Conservation (phyloP, 306 rosid genomes). For the Fagus crenata region DNA sequence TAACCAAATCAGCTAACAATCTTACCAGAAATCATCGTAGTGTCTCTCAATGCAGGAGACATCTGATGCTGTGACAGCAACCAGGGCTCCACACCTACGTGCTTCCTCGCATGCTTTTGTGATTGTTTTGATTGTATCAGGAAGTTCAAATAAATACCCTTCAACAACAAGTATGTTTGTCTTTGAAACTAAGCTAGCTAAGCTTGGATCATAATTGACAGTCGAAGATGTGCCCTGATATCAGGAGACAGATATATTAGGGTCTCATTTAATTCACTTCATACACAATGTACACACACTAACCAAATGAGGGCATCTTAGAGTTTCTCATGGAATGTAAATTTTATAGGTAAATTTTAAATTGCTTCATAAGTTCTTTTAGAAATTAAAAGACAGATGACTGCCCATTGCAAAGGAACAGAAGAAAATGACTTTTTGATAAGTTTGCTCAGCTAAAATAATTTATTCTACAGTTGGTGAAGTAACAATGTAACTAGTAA, state of each 20-base stretch:
- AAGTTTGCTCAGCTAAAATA: background rate
- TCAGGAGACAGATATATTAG: conserved; percentile 32
- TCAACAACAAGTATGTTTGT: conserved; percentile 83
- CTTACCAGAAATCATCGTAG: conserved; percentile 82
- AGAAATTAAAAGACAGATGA: background rate
- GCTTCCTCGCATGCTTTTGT: conserved; percentile 76
- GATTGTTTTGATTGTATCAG: conserved; percentile 76
- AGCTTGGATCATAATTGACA: conserved; percentile 59
- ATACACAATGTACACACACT: background rate
- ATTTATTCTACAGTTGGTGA: background rate
- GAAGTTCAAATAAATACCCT: conserved; percentile 89
- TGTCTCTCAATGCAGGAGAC: conserved; percentile 91
- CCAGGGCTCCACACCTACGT: conserved; percentile 67
- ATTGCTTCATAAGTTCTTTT: background rate
- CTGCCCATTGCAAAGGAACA: background rate
- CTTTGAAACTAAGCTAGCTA: conserved; percentile 68
- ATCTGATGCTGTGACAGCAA: conserved; percentile 93
- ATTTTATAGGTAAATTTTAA: background rate
- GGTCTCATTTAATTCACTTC: conserved; percentile 13
- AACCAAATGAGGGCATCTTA: conserved; percentile 18
- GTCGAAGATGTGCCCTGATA: conserved; percentile 91
- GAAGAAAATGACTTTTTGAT: background rate
- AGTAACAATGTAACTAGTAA: background rate
- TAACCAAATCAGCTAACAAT: background rate
- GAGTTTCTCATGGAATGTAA: background rate